Percentiles rank a stretch among this genome's conserved stretches.
phyloP scores from a whole-genome alignment of 306 rosid genomes.

The Quercus alba region DNA sequence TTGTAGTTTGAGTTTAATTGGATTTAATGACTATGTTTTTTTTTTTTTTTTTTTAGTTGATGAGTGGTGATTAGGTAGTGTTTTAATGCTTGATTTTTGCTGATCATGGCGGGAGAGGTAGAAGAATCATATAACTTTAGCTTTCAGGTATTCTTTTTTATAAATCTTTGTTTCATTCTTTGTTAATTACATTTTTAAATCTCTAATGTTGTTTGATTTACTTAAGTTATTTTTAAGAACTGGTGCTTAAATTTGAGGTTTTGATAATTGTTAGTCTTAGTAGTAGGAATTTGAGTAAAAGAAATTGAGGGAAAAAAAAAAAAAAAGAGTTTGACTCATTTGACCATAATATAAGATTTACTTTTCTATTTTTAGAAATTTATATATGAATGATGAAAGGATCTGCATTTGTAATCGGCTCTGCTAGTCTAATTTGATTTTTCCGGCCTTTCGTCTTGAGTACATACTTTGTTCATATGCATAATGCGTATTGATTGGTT shows the following conservation, averaged over 20 bases:
- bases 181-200: background rate
- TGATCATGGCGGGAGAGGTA: slow-evolving; percentile 63
- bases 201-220: background rate
- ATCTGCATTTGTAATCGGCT: background rate
- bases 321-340: background rate
- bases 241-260: background rate
- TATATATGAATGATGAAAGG: background rate
- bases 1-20: background rate
- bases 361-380: too few relatives aligned
- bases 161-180: background rate
- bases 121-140: slow-evolving; percentile 50
- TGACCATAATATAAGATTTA: background rate
- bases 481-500: background rate
- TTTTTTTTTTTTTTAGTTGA: background rate
- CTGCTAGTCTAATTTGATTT: background rate
- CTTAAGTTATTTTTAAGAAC: background rate
- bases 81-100: slow-evolving; percentile 30
- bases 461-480: background rate
- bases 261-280: background rate
- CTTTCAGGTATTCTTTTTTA: slow-evolving; percentile 47
- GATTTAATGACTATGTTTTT: background rate
- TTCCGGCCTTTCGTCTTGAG: background rate
- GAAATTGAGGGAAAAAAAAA: background rate
- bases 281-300: background rate
- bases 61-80: slow-evolving; percentile 11